A percentile compares a stretch with the other conserved stretches of the same genome.
phyloP scores from a whole-genome alignment of 83 land plant genomes.

The Picea abies region DNA sequence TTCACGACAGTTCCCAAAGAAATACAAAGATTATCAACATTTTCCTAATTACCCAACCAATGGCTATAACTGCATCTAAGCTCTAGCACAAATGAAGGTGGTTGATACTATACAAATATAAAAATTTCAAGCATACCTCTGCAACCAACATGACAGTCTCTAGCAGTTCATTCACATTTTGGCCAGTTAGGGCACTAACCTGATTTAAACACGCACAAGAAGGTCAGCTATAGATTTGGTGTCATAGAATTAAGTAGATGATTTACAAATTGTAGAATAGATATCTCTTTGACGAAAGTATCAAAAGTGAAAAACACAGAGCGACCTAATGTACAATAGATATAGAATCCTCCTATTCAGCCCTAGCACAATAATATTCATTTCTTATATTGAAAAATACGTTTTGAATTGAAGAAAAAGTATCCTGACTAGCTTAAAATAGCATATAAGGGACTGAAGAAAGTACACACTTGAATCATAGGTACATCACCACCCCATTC shows the following conservation, averaged over 20 bases:
- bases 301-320: background rate
- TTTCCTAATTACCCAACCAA: background rate
- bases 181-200: slow-evolving; percentile 97
- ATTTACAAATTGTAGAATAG: background rate
- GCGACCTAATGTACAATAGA: background rate
- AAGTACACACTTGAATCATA: slow-evolving; percentile 75
- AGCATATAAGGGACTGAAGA: background rate
- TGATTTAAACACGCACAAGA: slow-evolving; percentile 28
- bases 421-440: background rate
- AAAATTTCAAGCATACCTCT: slow-evolving; percentile 65
- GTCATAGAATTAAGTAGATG: background rate
- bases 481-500: slow-evolving; percentile 99
- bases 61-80: no score
- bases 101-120: background rate
- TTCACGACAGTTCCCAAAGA: background rate
- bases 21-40: slow-evolving; percentile 2
- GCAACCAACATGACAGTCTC: slow-evolving; percentile 98
- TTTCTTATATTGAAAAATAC: slow-evolving; percentile 1
- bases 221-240: background rate
- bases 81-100: background rate
- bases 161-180: slow-evolving; percentile 79
- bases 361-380: background rate
- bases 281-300: background rate
- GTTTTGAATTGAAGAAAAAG: slow-evolving; percentile 4
- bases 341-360: background rate